Base-by-base conservation (phyloP, 106 monocot species). In the Acorus gramineus region DNA sequence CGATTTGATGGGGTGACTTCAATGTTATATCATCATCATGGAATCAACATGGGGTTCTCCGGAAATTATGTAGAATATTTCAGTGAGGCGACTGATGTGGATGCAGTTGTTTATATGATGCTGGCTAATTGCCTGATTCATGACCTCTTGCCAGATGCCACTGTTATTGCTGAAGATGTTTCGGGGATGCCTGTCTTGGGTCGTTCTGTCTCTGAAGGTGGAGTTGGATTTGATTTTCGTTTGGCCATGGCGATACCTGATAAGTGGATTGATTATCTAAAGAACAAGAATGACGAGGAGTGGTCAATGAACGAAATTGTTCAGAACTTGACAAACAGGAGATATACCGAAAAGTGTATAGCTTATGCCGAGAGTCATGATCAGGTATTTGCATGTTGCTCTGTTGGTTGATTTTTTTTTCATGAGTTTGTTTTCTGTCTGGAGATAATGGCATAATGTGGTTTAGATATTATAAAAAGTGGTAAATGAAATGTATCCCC, bases 21-120 rank as follows among this genome's bases (percentile, higher is more conserved):
- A 42, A 94, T 94, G 93, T 62, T 94, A 69, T 94, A 94, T 79
- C 93, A 89, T 61, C 93, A 94, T 73, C 93, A 94, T 78, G 93
- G 93, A 65, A 89, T 89, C 70, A 84, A 94, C 64, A 81, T 74
- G 51, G 86, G 14, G 28, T 94, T 94, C 69, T 74, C 80, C 11
- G 93, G 93, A 71, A 81, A 82, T 48, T 89, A 89, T 28, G 43
- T 42, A 3, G 93, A 94, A 55, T 94, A 94, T 79, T 94, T 94
- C 62, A 76, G 89, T 57, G 71, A 72, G 64, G 66, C 73, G 66
- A 89, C 93, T 42, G 86, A 94, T 79, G 84, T 86, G 11, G 89
- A 94, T 75, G 86, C 93, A 64, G 76, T 94, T 71, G 79, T 94
- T 57, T 94, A 94, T 65, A 67, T 94, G 81, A 94, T 94, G 93